phyloP scores from a whole-genome alignment of 306 rosid genomes.

The Quercus wislizeni region DNA sequence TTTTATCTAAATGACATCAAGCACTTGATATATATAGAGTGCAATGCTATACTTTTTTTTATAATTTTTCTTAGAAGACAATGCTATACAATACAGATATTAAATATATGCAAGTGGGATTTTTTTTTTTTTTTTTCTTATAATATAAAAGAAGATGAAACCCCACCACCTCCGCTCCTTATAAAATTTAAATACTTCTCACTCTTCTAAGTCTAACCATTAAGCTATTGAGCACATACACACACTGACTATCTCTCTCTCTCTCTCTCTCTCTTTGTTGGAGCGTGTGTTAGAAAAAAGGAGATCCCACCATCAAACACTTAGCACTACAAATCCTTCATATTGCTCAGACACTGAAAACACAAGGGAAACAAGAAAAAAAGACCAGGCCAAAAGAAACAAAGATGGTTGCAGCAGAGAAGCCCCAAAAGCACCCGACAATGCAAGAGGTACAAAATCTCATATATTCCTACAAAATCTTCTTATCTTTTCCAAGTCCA shows the following conservation, averaged over 20 bases:
- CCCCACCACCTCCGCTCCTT: slow-evolving; percentile 14
- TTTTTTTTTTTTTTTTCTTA: too few species aligned
- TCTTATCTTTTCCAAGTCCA: too few species aligned
- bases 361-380: background rate
- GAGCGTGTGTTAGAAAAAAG: background rate
- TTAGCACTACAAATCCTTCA: background rate
- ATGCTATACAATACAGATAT: too few species aligned
- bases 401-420: slow-evolving; percentile 33
- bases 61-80: too few species aligned
- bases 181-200: slow-evolving; percentile 36
- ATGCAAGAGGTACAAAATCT: slow-evolving; percentile 49
- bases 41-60: too few species aligned
- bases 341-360: slow-evolving; percentile 2
- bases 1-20: too few species aligned
- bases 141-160: background rate
- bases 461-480: too few species aligned
- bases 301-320: slow-evolving; percentile 6
- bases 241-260: background rate
- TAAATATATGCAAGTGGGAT: too few species aligned
- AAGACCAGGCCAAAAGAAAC: slow-evolving; percentile 12
- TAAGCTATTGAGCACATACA: too few species aligned
- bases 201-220: slow-evolving; percentile 2
- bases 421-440: slow-evolving; percentile 46
- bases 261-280: background rate
- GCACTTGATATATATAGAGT: too few species aligned